Percentiles rank a stretch among this genome's conserved stretches.
phyloP scores from a whole-genome alignment of 176 grass and related monocot species.

The Chrysopogon serrulatus region DNA sequence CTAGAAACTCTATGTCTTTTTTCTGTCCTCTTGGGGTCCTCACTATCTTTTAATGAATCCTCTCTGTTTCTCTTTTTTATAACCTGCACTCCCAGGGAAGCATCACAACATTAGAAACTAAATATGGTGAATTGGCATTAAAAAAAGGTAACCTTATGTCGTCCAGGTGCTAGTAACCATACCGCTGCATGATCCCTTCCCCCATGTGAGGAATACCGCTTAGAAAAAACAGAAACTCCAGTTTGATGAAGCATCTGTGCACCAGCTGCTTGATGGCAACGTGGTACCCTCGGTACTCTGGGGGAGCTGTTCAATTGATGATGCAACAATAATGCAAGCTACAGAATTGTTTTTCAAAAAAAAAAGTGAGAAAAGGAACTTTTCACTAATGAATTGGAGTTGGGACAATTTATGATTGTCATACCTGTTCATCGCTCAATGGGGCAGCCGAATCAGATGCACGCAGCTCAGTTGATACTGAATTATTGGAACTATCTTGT shows the following conservation, averaged over 20 bases:
- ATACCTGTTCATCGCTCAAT: slow-evolving; percentile 96
- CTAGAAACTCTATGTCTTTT: slow-evolving; percentile 45
- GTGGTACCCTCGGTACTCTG: slow-evolving; percentile 94
- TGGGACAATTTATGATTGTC: neutral
- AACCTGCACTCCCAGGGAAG: slow-evolving; percentile 46
- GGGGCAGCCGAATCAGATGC: slow-evolving; percentile 49
- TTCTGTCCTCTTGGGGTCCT: slow-evolving; percentile 42
- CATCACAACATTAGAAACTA: slow-evolving; percentile 17
- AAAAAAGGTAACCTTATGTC: slow-evolving; percentile 21
- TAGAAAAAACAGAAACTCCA: slow-evolving; percentile 69
- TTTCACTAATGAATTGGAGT: neutral
- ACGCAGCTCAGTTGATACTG: slow-evolving; percentile 33
- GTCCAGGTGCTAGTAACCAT: slow-evolving; percentile 14
- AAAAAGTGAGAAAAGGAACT: slow-evolving; percentile 28
- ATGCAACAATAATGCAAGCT: slow-evolving; percentile 96
- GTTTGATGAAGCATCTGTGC: slow-evolving; percentile 47
- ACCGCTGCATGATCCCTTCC: slow-evolving; percentile 78
- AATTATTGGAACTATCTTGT: slow-evolving; percentile 47
- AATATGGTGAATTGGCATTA: slow-evolving; percentile 1
- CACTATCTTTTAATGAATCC: slow-evolving; percentile 59
- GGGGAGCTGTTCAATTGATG: slow-evolving; percentile 99
- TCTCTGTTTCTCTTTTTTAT: slow-evolving; percentile 88
- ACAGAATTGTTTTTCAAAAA: slow-evolving; percentile 23
- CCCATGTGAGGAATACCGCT: slow-evolving; percentile 64
- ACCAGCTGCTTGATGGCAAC: slow-evolving; percentile 66